Conservation (phyloP, 1,284 basidiomycete genomes). For the Ganoderma multipileum region DNA sequence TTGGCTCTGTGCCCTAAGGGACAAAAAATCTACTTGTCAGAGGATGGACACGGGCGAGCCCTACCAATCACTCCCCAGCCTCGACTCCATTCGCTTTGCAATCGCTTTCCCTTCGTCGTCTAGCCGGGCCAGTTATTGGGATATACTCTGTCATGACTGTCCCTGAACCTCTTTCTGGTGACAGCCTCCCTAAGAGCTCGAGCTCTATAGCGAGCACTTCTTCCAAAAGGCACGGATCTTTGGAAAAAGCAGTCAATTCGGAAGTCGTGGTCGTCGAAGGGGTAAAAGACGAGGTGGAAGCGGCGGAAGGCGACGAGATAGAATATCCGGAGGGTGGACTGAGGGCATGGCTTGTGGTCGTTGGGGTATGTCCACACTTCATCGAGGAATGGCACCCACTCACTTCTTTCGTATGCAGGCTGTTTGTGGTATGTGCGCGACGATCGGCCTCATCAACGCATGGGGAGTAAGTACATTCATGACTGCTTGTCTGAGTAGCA, state of each 20-base stretch:
- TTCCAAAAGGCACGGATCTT: not conserved
- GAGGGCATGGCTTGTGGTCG: not conserved
- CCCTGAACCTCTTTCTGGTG: not conserved
- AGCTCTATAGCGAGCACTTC: not conserved
- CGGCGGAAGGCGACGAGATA: not conserved
- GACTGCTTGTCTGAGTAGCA: not conserved
- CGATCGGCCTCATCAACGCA: not conserved
- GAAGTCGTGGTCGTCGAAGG: not conserved
- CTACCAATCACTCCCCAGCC: not conserved
- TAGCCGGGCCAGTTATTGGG: not conserved
- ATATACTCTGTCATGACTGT: not conserved
- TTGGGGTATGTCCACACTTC: not conserved
- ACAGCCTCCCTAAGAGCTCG: not conserved
- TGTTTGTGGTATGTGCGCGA: not conserved
- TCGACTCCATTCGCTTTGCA: not conserved
- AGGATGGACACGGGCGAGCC: not conserved
- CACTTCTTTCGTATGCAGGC: not conserved
- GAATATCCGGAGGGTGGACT: not conserved
- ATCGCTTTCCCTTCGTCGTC: not conserved
- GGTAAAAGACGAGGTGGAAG: not conserved
- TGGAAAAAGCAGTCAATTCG: not conserved
- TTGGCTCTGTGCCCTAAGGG: not conserved
- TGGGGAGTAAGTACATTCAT: not conserved
- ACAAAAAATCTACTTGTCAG: not conserved
- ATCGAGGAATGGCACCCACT: not conserved